Evolutionary conservation across 2,329 filamentous ascomycete species (phyloP), one percentile per base, ranked within the genome.

Genomic region (Aspergillus sp.): DNA sequence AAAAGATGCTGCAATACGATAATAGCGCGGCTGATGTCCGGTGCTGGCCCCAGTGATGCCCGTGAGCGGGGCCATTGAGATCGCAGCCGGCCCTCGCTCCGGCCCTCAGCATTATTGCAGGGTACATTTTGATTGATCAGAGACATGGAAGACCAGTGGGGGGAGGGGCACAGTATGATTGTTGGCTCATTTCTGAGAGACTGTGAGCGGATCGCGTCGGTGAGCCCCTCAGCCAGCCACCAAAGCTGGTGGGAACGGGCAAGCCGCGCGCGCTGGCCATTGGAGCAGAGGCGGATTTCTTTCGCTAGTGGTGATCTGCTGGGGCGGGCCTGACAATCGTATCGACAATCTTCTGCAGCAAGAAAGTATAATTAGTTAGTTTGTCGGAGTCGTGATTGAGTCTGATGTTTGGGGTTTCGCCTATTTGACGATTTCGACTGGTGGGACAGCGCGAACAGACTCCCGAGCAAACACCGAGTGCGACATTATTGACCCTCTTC

Each of bases 301-400:
- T 37, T 40, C 35, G 17, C 35, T 25, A 37, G 21, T 12, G 11
- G n/a, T 6, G 37, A 45, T 54, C 23, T n/a, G n/a, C 45, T 44
- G 17, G 19, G 21, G 35, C 37, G 39, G 45, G 50, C 35, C 56
- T 54, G 50, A 19, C 50, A 57, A 50, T 57, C 50, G 49, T 57
- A 45, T 57, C 50, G 50, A 35, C 50, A 54, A 50, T 57, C 50
- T 54, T 57, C 50, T 57, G 56, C 56, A 57, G 39, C 19, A 12
- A 33, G 31, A 44, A 50, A 5, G 43, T 21, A 25, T 37, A 46
- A 8, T 50, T 14, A 17, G 17, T 14, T 14, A 17, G 17, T 14
- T 39, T 8, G 9, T 12, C 17, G n/a, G 33, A 15, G 31, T 21
- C 46, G 27, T 12, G 11, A 33, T 14, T 19, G 27, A 23, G 48